Evolutionary conservation across 805 yeast genomes (phyloP), one percentile per base, ranked within the genome.

Genomic region (Saturnispora halmiae): DNA sequence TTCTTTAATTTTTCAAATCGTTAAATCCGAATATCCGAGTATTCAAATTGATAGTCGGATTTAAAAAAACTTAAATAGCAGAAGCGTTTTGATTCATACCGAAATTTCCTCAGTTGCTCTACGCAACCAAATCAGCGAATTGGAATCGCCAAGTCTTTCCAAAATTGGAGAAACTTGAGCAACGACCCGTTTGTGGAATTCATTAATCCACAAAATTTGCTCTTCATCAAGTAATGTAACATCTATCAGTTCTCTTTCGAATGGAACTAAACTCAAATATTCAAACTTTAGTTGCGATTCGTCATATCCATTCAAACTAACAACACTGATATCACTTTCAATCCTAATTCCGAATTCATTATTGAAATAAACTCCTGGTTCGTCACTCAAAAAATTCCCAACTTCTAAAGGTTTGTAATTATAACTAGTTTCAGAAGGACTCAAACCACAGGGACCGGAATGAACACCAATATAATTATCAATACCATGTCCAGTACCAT

Each of bases 401-500:
- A 67, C 66, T 41, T 68, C 61, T 36, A 73, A 58, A 5, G 86
- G 77, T 33, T 70, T 52, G 69, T 67, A 55, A 59, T 65, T 56
- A 47, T 59, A 59, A 11, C 51, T 48, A 2, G 62, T 55, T 32
- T 51, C 41, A 4, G 41, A 29, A 10, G 61, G 60, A 44, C 82
- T 84, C 45, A 92, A 77, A 13, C 88, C 94, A 41, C 90, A 72
- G 1, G 97, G 97, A 0, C 94, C 92, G 55, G 94, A 96, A 58
- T 92, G 98, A 14, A 92, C 97, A 58, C 82, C 81, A 34, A 94
- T 75, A 56, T 72, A 90, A 16, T 88, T 72, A 2, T 96, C 97
- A n/a, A 92, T 82, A 4, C 98, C 98, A 60, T 92, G 98, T 2
- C 97, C 96, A 0, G 97, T 86, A 8, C 98, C 97, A 60, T 92